Conservation (phyloP, 2,329 filamentous ascomycete genomes). For the Penicillium concentricum region DNA sequence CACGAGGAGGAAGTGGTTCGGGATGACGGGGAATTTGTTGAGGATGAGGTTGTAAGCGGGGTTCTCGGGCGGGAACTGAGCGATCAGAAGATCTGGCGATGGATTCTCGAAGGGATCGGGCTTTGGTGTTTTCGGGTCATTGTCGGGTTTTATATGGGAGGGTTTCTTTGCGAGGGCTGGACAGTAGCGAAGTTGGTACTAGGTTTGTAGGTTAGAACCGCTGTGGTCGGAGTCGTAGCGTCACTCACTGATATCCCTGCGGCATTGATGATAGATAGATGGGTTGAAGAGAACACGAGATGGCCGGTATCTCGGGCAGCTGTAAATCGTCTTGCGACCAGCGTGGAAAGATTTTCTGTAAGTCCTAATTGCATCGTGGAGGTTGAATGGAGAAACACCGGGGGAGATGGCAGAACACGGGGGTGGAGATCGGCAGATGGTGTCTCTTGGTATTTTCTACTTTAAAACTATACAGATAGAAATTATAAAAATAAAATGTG, state of each 20-base stretch:
- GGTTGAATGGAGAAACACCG: slow-evolving; percentile 1
- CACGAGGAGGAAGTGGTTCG: slow-evolving; percentile 51
- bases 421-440: slow-evolving; percentile 1
- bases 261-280: slow-evolving; percentile 37
- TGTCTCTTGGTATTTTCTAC: neutral
- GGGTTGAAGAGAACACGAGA: slow-evolving; percentile 42
- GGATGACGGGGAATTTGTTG: slow-evolving; percentile 52
- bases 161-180: slow-evolving; percentile 50
- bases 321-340: slow-evolving; percentile 38
- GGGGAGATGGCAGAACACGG: slow-evolving; percentile 8
- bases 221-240: neutral
- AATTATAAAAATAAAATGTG: neutral
- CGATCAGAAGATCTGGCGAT: slow-evolving; percentile 42
- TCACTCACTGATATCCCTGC: slow-evolving; percentile 36
- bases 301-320: slow-evolving; percentile 38
- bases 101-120: slow-evolving; percentile 48
- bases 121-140: slow-evolving; percentile 27
- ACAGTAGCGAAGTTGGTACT: slow-evolving; percentile 52
- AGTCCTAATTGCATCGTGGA: slow-evolving; percentile 38
- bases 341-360: slow-evolving; percentile 34
- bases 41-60: slow-evolving; percentile 44
- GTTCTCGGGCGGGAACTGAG: slow-evolving; percentile 36
- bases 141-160: slow-evolving; percentile 23
- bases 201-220: neutral
- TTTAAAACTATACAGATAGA: neutral